Evolutionary conservation across 371 early-diverging fungal genomes (phyloP).

Genomic region (Rhizopus arrhizus): DNA sequence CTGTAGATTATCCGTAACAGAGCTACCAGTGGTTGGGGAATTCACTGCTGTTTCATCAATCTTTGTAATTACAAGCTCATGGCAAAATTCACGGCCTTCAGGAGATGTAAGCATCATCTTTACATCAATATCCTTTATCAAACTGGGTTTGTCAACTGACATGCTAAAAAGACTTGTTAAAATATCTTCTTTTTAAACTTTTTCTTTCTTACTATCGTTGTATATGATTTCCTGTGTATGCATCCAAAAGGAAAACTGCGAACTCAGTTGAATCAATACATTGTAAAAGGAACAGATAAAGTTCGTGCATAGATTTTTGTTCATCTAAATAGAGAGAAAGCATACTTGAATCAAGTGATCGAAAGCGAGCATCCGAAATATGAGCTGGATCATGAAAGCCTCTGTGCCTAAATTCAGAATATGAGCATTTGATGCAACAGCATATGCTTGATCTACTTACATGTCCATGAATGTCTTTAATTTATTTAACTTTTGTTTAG

Average conservation of each 20-base stretch:
- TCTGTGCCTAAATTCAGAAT: constrained; percentile 25
- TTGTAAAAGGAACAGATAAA: constrained; percentile 66
- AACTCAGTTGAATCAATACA: constrained; percentile 78
- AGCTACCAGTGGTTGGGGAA: neutral
- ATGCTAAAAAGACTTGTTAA: neutral
- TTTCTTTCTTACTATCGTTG: constrained; percentile 7
- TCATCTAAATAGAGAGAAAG: constrained; percentile 54
- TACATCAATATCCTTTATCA: constrained; percentile 54
- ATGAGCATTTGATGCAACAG: neutral
- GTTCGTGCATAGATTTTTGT: constrained; percentile 68
- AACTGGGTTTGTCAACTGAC: constrained; percentile 3
- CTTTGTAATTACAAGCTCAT: constrained; percentile 71
- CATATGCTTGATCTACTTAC: constrained; percentile 22
- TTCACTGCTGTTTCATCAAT: constrained; percentile 50
- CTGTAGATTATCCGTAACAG: constrained; percentile 1
- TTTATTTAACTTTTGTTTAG: constrained; percentile 43
- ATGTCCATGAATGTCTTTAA: constrained; percentile 56
- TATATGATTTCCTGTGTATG: constrained; percentile 2
- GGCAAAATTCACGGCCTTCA: constrained; percentile 63
- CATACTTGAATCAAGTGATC: constrained; percentile 27
- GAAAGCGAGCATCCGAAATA: constrained; percentile 32
- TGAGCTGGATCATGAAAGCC: constrained; percentile 32
- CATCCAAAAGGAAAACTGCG: constrained; percentile 69
- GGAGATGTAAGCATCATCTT: constrained; percentile 63
- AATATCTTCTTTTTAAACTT: neutral